Percentiles rank a stretch among this genome's conserved stretches.
Evolutionary conservation across 345 rosid genomes (phyloP).

Genomic region (Boechera divaricarpa): DNA sequence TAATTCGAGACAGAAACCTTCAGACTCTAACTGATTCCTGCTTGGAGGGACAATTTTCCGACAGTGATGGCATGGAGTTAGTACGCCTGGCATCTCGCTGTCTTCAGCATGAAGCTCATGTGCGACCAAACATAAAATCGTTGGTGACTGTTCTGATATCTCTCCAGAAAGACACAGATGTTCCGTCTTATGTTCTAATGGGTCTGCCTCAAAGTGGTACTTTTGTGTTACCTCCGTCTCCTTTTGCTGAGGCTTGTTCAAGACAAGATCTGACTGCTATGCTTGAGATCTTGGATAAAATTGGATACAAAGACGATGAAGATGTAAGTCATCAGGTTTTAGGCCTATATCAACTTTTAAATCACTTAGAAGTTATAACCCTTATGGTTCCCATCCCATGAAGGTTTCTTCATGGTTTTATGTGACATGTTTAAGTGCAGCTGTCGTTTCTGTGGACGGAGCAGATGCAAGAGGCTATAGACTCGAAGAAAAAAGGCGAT

Average conservation of each 20-base stretch:
- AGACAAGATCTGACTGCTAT: conserved; percentile 82
- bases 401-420: conserved; percentile 3
- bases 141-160: conserved; percentile 71
- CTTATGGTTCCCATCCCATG: not conserved
- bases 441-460: conserved; percentile 89
- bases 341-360: not conserved
- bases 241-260: conserved; percentile 86
- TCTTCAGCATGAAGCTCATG: conserved; percentile 82
- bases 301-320: conserved; percentile 89
- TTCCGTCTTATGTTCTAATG: conserved; percentile 77
- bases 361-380: not conserved
- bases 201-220: conserved; percentile 63
- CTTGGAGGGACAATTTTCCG: conserved; percentile 82
- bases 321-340: conserved; percentile 64
- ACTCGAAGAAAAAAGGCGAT: conserved; percentile 88
- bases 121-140: conserved; percentile 77
- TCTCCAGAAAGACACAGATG: conserved; percentile 88
- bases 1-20: conserved; percentile 83
- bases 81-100: conserved; percentile 82
- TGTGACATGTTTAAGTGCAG: conserved; percentile 49
- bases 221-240: conserved; percentile 58
- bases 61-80: conserved; percentile 73
- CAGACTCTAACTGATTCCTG: conserved; percentile 87
- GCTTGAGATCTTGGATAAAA: conserved; percentile 71
- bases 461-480: conserved; percentile 83